Evolutionary conservation across 2,329 filamentous ascomycete species (phyloP), one percentile per base, ranked within the genome.

Genomic region (Exophiala sp.): DNA sequence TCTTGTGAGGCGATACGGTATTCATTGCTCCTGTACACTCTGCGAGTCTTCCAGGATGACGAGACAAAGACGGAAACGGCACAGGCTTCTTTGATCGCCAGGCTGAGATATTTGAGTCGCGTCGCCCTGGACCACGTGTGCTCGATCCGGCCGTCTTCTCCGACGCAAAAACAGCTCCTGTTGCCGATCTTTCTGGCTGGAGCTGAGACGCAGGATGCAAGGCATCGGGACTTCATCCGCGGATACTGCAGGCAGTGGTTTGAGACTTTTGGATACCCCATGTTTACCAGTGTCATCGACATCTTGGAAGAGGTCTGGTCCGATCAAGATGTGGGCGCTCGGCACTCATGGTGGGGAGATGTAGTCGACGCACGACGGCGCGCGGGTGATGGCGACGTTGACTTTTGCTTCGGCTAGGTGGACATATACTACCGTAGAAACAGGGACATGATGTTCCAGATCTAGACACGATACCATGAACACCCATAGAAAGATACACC

Each of bases 261-360:
- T 18, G 46, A 53, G 19, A 37, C 45, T 19, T 49, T 45, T 46
- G 16, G 51, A 23, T 53, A 53, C 23, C 35, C 46, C 30, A 49
- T 53, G 51, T 53, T 53, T 23, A 39, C 38, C 22, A 35, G 40
- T 41, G 48, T 48, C 29, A 46, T 53, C 21, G 38, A 24, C 8
- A 23, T 50, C 8, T 38, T 53, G 40, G 51, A 53, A 43, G 41
- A 53, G 29, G 46, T 53, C 24, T 53, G 51, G 51, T 35, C 22
- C 19, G 46, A 11, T 3, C 51, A 46, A 47, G 16, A 24, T 8
- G 22, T 14, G 16, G 16, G 19, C 11, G 51, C 41, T 21, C 34
- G 34, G 1, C 23, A 42, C 9, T 2, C 40, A 16, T 53, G 50
- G 50, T 48, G 45, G 50, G 50, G 50, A 3, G 34, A 53, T 14